Evolutionary conservation across 192 early-diverging fungal species (phyloP), one percentile per base, ranked within the genome.

Genomic region (Podochytrium sp.): DNA sequence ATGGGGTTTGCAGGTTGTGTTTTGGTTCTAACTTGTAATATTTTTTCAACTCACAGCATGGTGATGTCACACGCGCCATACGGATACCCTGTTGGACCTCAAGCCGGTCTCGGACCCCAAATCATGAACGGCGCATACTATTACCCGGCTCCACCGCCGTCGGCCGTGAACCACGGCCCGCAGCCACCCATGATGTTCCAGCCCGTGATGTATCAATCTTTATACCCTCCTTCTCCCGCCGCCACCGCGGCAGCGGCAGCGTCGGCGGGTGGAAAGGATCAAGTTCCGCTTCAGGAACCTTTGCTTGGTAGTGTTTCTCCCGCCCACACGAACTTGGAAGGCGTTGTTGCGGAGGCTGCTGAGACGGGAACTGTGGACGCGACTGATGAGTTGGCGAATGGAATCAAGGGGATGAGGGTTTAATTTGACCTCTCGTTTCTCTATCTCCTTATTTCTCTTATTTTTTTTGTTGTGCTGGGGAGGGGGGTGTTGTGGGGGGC

Each of bases 91-190:
- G 33, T 65, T 65, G 49, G 27, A 12, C 66, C 32, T 52, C 66
- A 52, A 39, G 14, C 12, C 50, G 30, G 14, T 25, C 25, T 7
- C 30, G 40, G 25, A 30, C 66, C 66, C 0, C 66, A 69, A 20
- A 25, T 69, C 55, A 56, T 69, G 47, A 41, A 69, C 35, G 66
- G 66, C 12, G 51, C 66, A 5, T 41, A 69, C 29, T 69, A 69
- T 29, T 69, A 69, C 38, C 66, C 66, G 5, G 18, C 47, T 10
- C 66, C 66, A 41, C 50, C 49, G 12, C 18, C 41, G 10, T n/a
- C n/a, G n/a, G n/a, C n/a, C n/a, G n/a, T n/a, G n/a, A n/a, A n/a
- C n/a, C n/a, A n/a, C n/a, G n/a, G n/a, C n/a, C 10, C 51, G 32
- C 7, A 51, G 14, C 23, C 34, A 12, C n/a, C 52, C 25, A 10